A percentile compares a stretch with the other conserved stretches of the same genome.
These are phyloP conservation scores for Aspergillus sp. DNA, from an alignment of 2,329 filamentous ascomycete species.

Conservation along the genomic window DNA sequence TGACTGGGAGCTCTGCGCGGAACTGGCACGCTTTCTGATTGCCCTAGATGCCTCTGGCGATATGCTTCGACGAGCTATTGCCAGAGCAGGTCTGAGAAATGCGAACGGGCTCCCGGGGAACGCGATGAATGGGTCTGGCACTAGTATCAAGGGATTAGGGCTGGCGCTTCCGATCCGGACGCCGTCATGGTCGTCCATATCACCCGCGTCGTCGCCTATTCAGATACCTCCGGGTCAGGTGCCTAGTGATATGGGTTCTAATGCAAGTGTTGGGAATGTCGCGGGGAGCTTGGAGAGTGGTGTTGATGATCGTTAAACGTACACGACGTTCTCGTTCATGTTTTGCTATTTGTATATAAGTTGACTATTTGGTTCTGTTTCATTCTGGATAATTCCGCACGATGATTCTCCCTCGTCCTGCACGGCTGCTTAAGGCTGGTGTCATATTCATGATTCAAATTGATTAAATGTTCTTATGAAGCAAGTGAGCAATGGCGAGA, in stretches of 20 bases:
- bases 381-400: neutral
- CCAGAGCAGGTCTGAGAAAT: constrained; percentile 32
- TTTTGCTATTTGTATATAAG: neutral
- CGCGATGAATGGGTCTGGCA: constrained; percentile 18
- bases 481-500: too few species aligned
- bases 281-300: neutral
- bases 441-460: too few species aligned
- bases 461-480: too few species aligned
- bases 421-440: too few species aligned
- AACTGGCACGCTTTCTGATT: constrained; percentile 88
- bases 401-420: too few species aligned
- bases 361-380: neutral
- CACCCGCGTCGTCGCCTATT: constrained; percentile 22
- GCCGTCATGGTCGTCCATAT: constrained; percentile 28
- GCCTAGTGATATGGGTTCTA: constrained; percentile 5
- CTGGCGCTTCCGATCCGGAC: constrained; percentile 24
- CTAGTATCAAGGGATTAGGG: constrained; percentile 28
- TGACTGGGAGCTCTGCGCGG: constrained; percentile 94
- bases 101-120: constrained; percentile 5
- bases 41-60: constrained; percentile 82
- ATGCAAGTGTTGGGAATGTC: neutral
- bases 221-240: constrained; percentile 6
- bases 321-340: too few species aligned
- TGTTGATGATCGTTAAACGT: neutral
- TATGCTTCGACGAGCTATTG: constrained; percentile 52